Evolutionary conservation across 2,329 filamentous ascomycete genomes (phyloP).

Genomic region (Monosporascus sp.): DNA sequence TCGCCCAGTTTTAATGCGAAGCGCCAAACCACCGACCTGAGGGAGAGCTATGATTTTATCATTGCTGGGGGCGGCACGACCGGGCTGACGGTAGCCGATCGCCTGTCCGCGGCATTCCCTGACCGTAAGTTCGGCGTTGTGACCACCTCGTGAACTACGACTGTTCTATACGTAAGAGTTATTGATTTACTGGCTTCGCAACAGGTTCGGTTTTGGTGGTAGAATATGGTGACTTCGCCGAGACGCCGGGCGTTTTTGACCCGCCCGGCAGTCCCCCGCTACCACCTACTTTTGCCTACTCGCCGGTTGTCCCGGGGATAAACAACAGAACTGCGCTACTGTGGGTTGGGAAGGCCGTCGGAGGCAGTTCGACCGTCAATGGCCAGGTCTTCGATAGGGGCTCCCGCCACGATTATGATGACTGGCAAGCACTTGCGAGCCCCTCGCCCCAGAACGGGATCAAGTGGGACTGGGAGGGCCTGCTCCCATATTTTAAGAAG

Average conservation of each 20-base stretch:
- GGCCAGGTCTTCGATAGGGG: slow-evolving; percentile 34
- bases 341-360: slow-evolving; percentile 28
- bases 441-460: slow-evolving; percentile 13
- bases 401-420: slow-evolving; percentile 30
- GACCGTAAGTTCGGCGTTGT: slow-evolving; percentile 9
- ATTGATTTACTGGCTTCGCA: background rate
- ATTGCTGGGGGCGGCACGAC: slow-evolving; percentile 28
- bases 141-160: background rate
- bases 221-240: slow-evolving; percentile 4
- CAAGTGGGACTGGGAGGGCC: slow-evolving; percentile 31
- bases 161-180: background rate
- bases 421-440: slow-evolving; percentile 28
- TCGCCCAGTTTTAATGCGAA: slow-evolving; percentile 2
- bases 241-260: slow-evolving; percentile 1
- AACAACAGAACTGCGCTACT: slow-evolving; percentile 22
- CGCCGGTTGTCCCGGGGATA: slow-evolving; percentile 7
- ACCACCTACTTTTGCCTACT: background rate
- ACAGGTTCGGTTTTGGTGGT: slow-evolving; percentile 15
- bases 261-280: background rate
- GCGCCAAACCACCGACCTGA: slow-evolving; percentile 21
- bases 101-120: slow-evolving; percentile 25
- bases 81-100: slow-evolving; percentile 29
- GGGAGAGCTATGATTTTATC: slow-evolving; percentile 25
- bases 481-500: slow-evolving; percentile 33
- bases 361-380: slow-evolving; percentile 32